Conservation (phyloP, 2,329 filamentous ascomycete species). For the Aspergillus nomiae region DNA sequence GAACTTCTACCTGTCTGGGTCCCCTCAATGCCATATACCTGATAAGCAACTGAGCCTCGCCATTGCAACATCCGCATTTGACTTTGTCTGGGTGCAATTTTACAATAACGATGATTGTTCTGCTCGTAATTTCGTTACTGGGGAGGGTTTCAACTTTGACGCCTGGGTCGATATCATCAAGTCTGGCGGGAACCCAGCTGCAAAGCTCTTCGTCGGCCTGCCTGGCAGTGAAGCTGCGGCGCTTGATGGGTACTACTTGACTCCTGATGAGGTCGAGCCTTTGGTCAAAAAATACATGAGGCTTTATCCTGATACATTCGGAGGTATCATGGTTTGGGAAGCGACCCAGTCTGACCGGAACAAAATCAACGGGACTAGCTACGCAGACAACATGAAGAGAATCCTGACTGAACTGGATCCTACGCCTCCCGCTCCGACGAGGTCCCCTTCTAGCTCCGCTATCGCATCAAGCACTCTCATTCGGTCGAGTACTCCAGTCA, state of each 20-base stretch:
- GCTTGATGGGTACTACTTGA: slow-evolving; percentile 48
- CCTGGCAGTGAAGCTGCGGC: slow-evolving; percentile 37
- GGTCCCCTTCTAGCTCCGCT: slow-evolving; percentile 11
- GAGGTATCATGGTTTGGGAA: slow-evolving; percentile 64
- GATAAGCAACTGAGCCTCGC: slow-evolving; percentile 51
- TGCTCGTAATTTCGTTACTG: slow-evolving; percentile 45
- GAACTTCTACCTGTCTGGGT: slow-evolving; percentile 54
- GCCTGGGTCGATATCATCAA: slow-evolving; percentile 47
- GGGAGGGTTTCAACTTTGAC: slow-evolving; percentile 49
- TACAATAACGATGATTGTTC: slow-evolving; percentile 58
- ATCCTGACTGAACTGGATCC: slow-evolving; percentile 37
- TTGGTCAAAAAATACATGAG: slow-evolving; percentile 49
- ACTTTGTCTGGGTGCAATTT: slow-evolving; percentile 59
- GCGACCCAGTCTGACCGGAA: slow-evolving; percentile 54
- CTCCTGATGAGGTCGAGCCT: slow-evolving; percentile 46
- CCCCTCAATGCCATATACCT: slow-evolving; percentile 55
- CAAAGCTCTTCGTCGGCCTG: slow-evolving; percentile 59
- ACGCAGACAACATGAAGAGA: slow-evolving; percentile 52
- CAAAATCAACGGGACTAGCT: slow-evolving; percentile 45
- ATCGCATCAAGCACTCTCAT: slow-evolving; percentile 1
- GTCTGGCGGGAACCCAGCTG: slow-evolving; percentile 40
- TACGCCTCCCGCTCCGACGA: slow-evolving; percentile 22
- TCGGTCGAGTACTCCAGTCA: slow-evolving; percentile 1
- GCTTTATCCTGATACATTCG: slow-evolving; percentile 49
- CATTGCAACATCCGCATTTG: slow-evolving; percentile 49